Evolutionary conservation across 2,329 filamentous ascomycete species (phyloP), one percentile per base, ranked within the genome.

Genomic region (Alternaria sp.): DNA sequence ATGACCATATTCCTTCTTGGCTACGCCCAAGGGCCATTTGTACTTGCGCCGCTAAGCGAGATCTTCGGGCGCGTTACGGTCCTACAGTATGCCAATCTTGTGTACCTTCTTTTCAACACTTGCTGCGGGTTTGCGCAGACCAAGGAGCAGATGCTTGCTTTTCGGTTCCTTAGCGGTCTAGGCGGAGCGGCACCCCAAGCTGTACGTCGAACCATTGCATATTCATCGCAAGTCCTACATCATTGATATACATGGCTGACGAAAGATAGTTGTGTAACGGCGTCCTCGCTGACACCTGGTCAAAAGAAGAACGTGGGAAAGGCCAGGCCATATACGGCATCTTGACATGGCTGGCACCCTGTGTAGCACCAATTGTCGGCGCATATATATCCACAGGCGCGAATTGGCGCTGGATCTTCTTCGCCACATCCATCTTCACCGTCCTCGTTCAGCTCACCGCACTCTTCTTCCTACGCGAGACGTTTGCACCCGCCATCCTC

Each of bases 341-440:
- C 6, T 84, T 86, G 8, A 89, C 89, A 1, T 83, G 91, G 13
- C 83, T 91, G 4, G 89, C 89, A 0, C 89, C 89, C 5, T 87
- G 86, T 5, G 78, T 90, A 5, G 89, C 88, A 6, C 74, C 73
- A 8, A 75, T 76, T 8, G 71, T 66, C 40, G 79, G 45, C 6
- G 72, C 68, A 9, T 75, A 72, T 57, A 74, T 76, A 45, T 74
- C 69, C 3, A 57, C 63, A 49, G 59, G 64, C 11, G 69, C 61
- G 4, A 81, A 77, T 3, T 92, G 90, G 91, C 86, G 90, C 43
- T 93, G 90, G 90, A 86, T 88, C 13, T 93, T 92, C 80, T 91
- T 86, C 80, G 83, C 87, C 0, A 90, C 88, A 1, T 88, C 88
- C 2, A 88, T 91, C 61, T 81, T 82, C 13, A 87, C 88, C 63